Conservation (phyloP, 345 rosid genomes). For the Eutrema yunnanense region DNA sequence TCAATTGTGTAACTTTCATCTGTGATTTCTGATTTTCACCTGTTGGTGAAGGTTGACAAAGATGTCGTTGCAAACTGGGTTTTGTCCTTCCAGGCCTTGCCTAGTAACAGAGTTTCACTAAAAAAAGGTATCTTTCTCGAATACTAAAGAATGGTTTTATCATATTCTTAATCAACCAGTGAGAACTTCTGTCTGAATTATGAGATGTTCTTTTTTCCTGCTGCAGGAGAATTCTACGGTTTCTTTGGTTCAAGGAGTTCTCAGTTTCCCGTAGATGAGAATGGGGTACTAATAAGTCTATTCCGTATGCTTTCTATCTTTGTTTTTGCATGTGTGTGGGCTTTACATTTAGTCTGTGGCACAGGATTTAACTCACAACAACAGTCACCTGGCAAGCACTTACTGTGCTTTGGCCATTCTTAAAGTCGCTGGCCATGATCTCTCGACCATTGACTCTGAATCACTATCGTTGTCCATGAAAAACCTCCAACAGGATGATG, state of each 20-base stretch:
- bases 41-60: constrained; percentile 52
- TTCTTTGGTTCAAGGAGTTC: constrained; percentile 77
- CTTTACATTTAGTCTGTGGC: constrained; percentile 10
- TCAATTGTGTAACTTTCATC: background rate
- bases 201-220: background rate
- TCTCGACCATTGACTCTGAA: constrained; percentile 45
- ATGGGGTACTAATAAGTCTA: constrained; percentile 41
- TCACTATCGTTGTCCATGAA: constrained; percentile 56
- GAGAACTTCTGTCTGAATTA: background rate
- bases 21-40: background rate
- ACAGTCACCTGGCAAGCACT: constrained; percentile 80
- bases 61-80: constrained; percentile 64
- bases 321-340: constrained; percentile 2
- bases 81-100: constrained; percentile 68
- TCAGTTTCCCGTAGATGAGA: constrained; percentile 44
- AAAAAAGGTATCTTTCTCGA: constrained; percentile 39
- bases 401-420: constrained; percentile 79
- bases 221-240: constrained; percentile 80
- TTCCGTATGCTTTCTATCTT: background rate
- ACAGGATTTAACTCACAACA: constrained; percentile 47
- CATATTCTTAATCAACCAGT: background rate
- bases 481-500: constrained; percentile 82
- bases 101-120: constrained; percentile 38
- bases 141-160: background rate
- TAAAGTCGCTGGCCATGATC: constrained; percentile 52